Conservation (phyloP, 805 yeast species). For the Candida vartiovaarae region DNA sequence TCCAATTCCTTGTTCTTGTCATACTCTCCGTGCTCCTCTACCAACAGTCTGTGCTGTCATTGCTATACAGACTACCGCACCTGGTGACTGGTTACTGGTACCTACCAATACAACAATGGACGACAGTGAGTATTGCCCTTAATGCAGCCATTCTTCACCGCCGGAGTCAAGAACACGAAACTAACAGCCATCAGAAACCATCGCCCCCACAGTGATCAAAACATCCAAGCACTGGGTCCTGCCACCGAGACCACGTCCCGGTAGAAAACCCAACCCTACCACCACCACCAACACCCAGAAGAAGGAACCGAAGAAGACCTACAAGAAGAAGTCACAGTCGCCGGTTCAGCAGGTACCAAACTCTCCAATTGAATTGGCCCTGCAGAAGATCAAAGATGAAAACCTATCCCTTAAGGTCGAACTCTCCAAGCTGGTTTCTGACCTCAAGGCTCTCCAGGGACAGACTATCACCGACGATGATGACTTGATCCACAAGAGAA, state of each 20-base stretch:
- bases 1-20: too few species aligned
- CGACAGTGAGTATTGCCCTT: too few species aligned
- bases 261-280: constrained; percentile 53
- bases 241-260: constrained; percentile 80
- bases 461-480: constrained; percentile 1
- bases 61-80: too few species aligned
- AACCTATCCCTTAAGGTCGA: constrained; percentile 37
- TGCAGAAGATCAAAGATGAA: constrained; percentile 38
- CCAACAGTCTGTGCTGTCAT: too few species aligned
- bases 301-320: constrained; percentile 17
- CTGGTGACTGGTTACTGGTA: too few species aligned
- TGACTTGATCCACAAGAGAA: constrained; percentile 16
- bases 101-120: too few species aligned
- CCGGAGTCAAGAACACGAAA: too few species aligned
- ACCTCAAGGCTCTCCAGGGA: constrained; percentile 29
- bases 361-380: constrained; percentile 32
- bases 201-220: constrained; percentile 28
- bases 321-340: constrained; percentile 10
- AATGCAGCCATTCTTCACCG: too few species aligned
- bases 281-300: constrained; percentile 56
- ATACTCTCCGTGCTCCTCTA: too few species aligned
- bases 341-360: constrained; percentile 3
- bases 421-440: constrained; percentile 37
- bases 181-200: not conserved
- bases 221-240: constrained; percentile 78